Conservation (phyloP, 2,329 filamentous ascomycete genomes). For the Pseudonectria buxi region DNA sequence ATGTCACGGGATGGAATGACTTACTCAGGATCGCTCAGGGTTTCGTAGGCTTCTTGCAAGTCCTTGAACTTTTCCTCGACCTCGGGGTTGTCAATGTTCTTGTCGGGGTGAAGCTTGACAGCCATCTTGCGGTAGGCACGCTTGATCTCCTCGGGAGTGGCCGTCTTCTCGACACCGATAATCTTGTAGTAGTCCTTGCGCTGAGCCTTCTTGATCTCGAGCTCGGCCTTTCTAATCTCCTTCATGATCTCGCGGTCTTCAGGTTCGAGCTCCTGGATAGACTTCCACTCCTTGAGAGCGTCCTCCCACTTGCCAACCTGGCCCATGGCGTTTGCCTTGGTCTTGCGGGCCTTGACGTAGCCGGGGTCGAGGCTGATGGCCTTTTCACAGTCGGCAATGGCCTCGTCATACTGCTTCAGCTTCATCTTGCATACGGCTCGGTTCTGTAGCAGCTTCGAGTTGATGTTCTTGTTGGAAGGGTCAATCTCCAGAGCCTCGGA, state of each 20-base stretch:
- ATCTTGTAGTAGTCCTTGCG: conserved; percentile 99
- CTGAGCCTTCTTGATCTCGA: conserved; percentile 95
- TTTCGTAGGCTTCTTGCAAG: conserved; percentile 94
- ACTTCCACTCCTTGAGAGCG: conserved; percentile 81
- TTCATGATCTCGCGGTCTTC: conserved; percentile 72
- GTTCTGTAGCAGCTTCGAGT: conserved; percentile 92
- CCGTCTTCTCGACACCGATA: conserved; percentile 78
- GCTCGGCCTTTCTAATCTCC: conserved; percentile 82
- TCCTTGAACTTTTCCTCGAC: conserved; percentile 96
- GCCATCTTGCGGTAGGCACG: conserved; percentile 94
- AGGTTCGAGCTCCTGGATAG: conserved; percentile 74
- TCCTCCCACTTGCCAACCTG: conserved; percentile 88
- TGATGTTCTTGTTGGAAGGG: conserved; percentile 81
- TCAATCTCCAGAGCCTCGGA: conserved; percentile 77
- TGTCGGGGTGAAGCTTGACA: conserved; percentile 92
- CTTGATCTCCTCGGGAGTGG: conserved; percentile 80
- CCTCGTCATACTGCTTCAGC: conserved; percentile 75
- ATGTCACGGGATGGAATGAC: conserved; percentile 28
- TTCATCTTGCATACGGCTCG: conserved; percentile 77
- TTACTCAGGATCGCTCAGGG: conserved; percentile 85
- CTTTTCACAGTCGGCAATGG: conserved; percentile 78
- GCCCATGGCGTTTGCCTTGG: conserved; percentile 83
- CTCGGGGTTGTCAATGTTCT: conserved; percentile 80
- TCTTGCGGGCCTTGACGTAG: conserved; percentile 89
- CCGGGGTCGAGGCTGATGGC: conserved; percentile 75